phyloP scores from a whole-genome alignment of 176 grass and related monocot species.

The Tillandsia fasciculata region DNA sequence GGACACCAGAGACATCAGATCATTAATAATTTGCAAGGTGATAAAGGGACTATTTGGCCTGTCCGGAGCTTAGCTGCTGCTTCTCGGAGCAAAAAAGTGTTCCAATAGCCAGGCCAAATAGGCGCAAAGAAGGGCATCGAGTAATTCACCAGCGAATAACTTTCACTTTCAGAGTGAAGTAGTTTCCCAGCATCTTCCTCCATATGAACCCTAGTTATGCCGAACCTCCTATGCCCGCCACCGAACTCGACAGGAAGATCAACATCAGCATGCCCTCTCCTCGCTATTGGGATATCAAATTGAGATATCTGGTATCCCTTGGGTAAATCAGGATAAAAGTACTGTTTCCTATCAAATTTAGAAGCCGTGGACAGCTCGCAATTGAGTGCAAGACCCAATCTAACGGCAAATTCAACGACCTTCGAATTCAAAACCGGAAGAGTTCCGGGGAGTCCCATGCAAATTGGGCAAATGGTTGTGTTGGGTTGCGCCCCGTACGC shows the following conservation, averaged over 20 bases:
- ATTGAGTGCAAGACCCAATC: conserved; percentile 72
- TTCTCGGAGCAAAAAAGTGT: too few relatives aligned
- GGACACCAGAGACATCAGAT: not conserved
- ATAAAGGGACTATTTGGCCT: not conserved
- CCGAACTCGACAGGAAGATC: conserved; percentile 86
- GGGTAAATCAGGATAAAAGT: conserved; percentile 95
- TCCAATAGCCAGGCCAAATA: too few relatives aligned
- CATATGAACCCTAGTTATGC: conserved; percentile 91
- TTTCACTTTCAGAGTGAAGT: conserved; percentile 65
- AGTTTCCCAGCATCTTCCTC: conserved; percentile 98
- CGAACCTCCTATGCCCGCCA: conserved; percentile 76
- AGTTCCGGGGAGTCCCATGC: conserved; percentile 85
- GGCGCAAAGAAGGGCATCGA: not conserved
- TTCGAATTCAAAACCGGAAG: conserved; percentile 64
- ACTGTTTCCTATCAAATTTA: conserved; percentile 98
- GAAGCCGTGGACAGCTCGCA: conserved; percentile 57
- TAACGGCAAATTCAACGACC: conserved; percentile 77
- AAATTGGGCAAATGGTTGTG: conserved; percentile 74
- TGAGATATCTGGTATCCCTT: conserved; percentile 96
- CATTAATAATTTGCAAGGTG: not conserved
- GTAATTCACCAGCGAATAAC: conserved; percentile 37
- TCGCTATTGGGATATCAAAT: conserved; percentile 85
- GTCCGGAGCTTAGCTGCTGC: too few relatives aligned
- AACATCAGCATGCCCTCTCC: conserved; percentile 62
- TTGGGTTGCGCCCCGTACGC: conserved; percentile 62